Evolutionary conservation across 2,329 filamentous ascomycete species (phyloP), one percentile per base, ranked within the genome.

Genomic region (Fusarium paranaense): DNA sequence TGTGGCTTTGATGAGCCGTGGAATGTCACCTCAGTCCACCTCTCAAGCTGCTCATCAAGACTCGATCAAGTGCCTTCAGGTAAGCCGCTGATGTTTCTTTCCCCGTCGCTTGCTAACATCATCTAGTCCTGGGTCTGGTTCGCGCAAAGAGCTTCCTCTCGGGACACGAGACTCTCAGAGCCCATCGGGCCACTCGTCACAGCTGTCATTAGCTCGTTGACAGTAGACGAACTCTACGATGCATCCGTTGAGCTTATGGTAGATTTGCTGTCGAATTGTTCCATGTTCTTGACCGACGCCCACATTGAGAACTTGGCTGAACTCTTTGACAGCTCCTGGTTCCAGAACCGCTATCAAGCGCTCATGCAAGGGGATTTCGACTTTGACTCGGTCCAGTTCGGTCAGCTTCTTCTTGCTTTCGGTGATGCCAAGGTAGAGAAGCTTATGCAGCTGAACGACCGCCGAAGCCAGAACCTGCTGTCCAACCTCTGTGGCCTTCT

Each of bases 81-180:
- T 70, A 82, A 58, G 40, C 14, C 78, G 78, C 47, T 79, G 78
- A 22, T 42, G 3, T 5, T 27, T 13, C 59, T n/a, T 20, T 25
- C 27, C n/a, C 20, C 33, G 8, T 5, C 32, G 4, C 6, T 40
- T 2, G 18, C 64, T 79, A 52, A 79, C 52, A 2, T 11, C 18
- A 65, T 45, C 47, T 18, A 93, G 91, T 88, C 92, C 6, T 96
- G 93, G 93, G 88, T 95, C 35, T 87, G 90, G 75, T 95, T 95
- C 78, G 91, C 91, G 6, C 92, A 95, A 76, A 88, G 90, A 37
- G 86, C 89, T 32, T 90, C 91, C 59, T 84, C 88, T 4, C 87
- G 88, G 54, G 87, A 89, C 37, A 87, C 87, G 18, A 85, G 88
- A 18, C 85, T 93, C 35, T 83, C 93, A 3, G 84, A 87, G 20